Evolutionary conservation across 257 asterid species (phyloP).

Genomic region (Solanum pennellii): DNA sequence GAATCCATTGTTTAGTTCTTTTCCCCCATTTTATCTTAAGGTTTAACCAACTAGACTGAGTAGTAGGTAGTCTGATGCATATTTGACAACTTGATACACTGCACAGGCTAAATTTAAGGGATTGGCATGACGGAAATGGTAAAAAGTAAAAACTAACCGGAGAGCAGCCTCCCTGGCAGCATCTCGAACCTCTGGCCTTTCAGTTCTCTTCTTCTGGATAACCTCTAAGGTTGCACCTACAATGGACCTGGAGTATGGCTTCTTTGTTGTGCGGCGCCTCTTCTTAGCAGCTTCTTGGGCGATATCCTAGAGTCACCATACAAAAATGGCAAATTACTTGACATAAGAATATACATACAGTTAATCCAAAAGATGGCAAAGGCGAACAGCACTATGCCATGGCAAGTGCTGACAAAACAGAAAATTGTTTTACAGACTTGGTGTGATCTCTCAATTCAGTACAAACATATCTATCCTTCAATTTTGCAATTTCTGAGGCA

Average conservation of each 20-base stretch:
- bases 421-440: not conserved
- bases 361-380: not conserved
- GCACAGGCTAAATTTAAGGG: not conserved
- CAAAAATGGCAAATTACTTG: not conserved
- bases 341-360: not conserved
- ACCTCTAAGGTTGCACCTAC: slow-evolving; percentile 91
- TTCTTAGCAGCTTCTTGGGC: slow-evolving; percentile 85
- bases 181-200: slow-evolving; percentile 86
- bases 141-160: slow-evolving; percentile 21
- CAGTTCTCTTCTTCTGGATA: slow-evolving; percentile 69
- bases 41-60: not conserved
- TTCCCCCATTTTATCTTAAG: not conserved
- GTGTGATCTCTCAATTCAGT: not conserved
- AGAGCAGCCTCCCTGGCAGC: slow-evolving; percentile 94
- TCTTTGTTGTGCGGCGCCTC: slow-evolving; percentile 77
- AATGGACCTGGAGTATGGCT: slow-evolving; percentile 83
- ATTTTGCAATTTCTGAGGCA: not conserved
- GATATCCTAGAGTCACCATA: slow-evolving; percentile 25
- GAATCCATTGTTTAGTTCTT: not conserved
- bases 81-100: not conserved
- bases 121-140: not conserved
- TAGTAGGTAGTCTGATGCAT: not conserved
- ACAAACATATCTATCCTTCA: not conserved
- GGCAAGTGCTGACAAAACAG: not conserved
- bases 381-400: not conserved